Evolutionary conservation across 148 eudicot species (phyloP).

Genomic region (Cornus controversa): DNA sequence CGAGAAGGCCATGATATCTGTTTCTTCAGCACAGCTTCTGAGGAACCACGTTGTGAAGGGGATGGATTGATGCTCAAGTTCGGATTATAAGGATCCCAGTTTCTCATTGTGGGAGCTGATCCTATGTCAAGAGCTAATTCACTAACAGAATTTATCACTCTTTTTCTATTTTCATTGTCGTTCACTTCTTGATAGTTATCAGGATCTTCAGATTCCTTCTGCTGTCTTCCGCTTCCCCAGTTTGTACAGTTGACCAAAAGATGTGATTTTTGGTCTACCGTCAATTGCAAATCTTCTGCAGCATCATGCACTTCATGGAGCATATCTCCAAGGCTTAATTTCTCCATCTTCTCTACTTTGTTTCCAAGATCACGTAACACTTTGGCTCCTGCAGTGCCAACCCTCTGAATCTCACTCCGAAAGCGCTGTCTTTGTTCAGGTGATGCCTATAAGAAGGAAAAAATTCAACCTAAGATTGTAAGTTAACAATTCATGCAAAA

Average conservation of each 20-base stretch:
- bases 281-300: slow-evolving; percentile 27
- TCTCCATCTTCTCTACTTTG: slow-evolving; percentile 20
- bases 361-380: slow-evolving; percentile 17
- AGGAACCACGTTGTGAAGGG: neutral
- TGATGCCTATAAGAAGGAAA: slow-evolving; percentile 9
- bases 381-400: slow-evolving; percentile 16
- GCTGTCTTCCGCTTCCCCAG: slow-evolving; percentile 13
- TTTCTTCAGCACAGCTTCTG: slow-evolving; percentile 8
- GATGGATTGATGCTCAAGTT: neutral
- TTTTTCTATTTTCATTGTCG: neutral
- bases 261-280: slow-evolving; percentile 23
- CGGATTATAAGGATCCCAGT: neutral
- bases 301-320: slow-evolving; percentile 18
- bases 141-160: neutral
- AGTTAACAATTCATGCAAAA: neutral
- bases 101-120: neutral
- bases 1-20: slow-evolving; percentile 24
- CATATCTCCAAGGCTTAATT: slow-evolving; percentile 5
- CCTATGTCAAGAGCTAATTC: neutral
- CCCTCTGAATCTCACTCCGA: slow-evolving; percentile 13
- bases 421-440: slow-evolving; percentile 4
- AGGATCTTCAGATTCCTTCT: slow-evolving; percentile 9
- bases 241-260: slow-evolving; percentile 10
- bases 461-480: neutral
- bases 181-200: slow-evolving; percentile 7